These are phyloP conservation scores for Amaranthus cruentus DNA, from an alignment of 148 eudicot genomes.

Conservation along the genomic window DNA sequence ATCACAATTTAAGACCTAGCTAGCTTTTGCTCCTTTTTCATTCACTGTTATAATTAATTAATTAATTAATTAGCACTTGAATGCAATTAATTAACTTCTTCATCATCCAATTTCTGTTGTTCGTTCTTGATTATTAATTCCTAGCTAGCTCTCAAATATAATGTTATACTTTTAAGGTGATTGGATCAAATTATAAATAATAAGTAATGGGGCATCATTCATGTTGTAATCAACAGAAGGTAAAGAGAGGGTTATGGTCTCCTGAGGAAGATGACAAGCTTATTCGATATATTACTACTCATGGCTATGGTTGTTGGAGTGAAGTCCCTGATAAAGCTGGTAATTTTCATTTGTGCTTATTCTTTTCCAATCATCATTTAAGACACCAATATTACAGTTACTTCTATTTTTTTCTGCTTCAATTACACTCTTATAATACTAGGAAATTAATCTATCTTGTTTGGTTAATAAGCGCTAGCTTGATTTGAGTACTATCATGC, in stretches of 20 bases:
- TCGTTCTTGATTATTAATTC: not conserved
- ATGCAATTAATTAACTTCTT: not conserved
- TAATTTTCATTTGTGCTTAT: slow-evolving; percentile 10
- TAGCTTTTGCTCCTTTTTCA: too few relatives aligned
- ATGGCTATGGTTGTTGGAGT: slow-evolving; percentile 98
- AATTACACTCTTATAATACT: too few relatives aligned
- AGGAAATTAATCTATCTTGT: too few relatives aligned
- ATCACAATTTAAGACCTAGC: too few relatives aligned
- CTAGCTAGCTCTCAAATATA: not conserved
- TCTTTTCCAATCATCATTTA: not conserved
- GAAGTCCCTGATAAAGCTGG: slow-evolving; percentile 98
- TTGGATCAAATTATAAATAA: too few relatives aligned
- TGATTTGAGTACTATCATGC: too few relatives aligned
- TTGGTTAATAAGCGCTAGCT: too few relatives aligned
- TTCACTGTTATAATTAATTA: too few relatives aligned
- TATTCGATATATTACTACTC: slow-evolving; percentile 66
- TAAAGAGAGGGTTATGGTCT: slow-evolving; percentile 93
- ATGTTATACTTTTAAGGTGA: not conserved
- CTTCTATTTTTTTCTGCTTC: too few relatives aligned
- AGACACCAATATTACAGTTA: too few relatives aligned
- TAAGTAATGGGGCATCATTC: slow-evolving; percentile 76
- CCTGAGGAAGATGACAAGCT: slow-evolving; percentile 94
- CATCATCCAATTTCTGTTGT: not conserved
- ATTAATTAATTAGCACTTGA: not conserved
- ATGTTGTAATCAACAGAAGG: slow-evolving; percentile 96